phyloP scores from a whole-genome alignment of 352 stramenopile genomes.

The Pilasporangium apinafurcum region DNA sequence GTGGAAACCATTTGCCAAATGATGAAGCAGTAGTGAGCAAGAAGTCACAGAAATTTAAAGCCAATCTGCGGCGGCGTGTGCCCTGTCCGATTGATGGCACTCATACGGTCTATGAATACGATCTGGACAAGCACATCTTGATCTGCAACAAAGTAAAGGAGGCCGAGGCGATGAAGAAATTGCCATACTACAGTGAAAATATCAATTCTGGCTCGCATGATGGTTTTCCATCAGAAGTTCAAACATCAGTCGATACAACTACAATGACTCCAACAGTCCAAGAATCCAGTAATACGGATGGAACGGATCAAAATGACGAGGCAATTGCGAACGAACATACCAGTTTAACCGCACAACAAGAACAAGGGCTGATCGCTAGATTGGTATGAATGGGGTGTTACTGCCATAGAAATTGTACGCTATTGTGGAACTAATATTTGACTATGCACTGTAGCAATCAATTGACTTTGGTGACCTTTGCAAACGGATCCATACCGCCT shows the following conservation, averaged over 20 bases:
- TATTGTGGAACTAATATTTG: not conserved
- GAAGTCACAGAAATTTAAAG: slow-evolving; percentile 62
- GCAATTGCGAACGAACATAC: slow-evolving; percentile 23
- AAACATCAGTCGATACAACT: no score
- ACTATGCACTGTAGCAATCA: slow-evolving; percentile 8
- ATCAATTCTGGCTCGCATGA: slow-evolving; percentile 71
- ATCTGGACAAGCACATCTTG: slow-evolving; percentile 71
- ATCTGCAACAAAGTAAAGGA: slow-evolving; percentile 80
- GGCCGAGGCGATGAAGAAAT: slow-evolving; percentile 34
- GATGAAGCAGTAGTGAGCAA: slow-evolving; percentile 32
- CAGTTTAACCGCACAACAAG: slow-evolving; percentile 26
- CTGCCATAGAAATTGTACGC: not conserved
- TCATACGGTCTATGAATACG: slow-evolving; percentile 75
- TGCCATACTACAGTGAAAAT: slow-evolving; percentile 70
- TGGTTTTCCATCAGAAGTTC: no score
- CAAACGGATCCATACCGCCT: slow-evolving; percentile 42
- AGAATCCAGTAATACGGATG: not conserved
- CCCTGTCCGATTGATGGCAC: slow-evolving; percentile 62
- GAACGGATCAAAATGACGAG: not conserved
- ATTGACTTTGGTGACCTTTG: slow-evolving; percentile 55
- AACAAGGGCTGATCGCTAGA: slow-evolving; percentile 65
- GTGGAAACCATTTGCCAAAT: slow-evolving; percentile 64
- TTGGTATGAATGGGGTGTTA: slow-evolving; percentile 19
- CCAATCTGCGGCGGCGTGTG: slow-evolving; percentile 43
- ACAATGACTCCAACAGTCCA: not conserved